Conservation (phyloP, 2,329 filamentous ascomycete species). For the Myriosclerotinia curreyana region DNA sequence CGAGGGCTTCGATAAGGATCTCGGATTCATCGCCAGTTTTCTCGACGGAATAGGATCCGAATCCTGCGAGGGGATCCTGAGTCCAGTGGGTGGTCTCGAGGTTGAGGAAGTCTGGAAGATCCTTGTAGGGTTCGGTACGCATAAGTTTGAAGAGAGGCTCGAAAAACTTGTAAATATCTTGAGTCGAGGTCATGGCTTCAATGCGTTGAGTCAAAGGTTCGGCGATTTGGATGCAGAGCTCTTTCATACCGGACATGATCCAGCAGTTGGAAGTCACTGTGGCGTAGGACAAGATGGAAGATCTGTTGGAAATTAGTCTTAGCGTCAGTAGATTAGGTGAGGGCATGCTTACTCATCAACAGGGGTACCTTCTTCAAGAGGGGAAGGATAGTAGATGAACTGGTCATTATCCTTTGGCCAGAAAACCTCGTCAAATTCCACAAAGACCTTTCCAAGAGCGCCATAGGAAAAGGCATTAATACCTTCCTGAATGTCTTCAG, state of each 20-base stretch:
- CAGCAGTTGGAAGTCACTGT: constrained; percentile 46
- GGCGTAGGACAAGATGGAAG: constrained; percentile 44
- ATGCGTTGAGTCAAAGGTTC: constrained; percentile 46
- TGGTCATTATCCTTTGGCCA: constrained; percentile 48
- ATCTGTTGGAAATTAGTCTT: constrained; percentile 16
- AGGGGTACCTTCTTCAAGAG: constrained; percentile 35
- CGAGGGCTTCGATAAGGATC: constrained; percentile 40
- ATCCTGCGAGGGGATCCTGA: constrained; percentile 45
- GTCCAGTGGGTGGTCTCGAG: constrained; percentile 47
- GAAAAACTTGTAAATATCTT: constrained; percentile 44
- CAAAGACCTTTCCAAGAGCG: constrained; percentile 45
- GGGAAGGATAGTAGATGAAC: constrained; percentile 46
- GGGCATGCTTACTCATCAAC: constrained; percentile 33
- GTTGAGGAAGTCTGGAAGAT: constrained; percentile 42
- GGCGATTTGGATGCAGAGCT: constrained; percentile 45
- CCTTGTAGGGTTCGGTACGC: constrained; percentile 46
- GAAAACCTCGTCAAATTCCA: constrained; percentile 45
- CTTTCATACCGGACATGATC: constrained; percentile 45
- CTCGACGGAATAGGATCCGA: constrained; percentile 45
- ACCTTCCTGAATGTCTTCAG: constrained; percentile 40
- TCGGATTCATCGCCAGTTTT: constrained; percentile 46
- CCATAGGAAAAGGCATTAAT: constrained; percentile 43
- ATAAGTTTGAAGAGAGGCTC: constrained; percentile 46
- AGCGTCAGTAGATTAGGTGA: not conserved
- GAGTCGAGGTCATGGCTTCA: constrained; percentile 43